Evolutionary conservation across 768 basidiomycete genomes (phyloP).

Genomic region (Ramaria sp.): DNA sequence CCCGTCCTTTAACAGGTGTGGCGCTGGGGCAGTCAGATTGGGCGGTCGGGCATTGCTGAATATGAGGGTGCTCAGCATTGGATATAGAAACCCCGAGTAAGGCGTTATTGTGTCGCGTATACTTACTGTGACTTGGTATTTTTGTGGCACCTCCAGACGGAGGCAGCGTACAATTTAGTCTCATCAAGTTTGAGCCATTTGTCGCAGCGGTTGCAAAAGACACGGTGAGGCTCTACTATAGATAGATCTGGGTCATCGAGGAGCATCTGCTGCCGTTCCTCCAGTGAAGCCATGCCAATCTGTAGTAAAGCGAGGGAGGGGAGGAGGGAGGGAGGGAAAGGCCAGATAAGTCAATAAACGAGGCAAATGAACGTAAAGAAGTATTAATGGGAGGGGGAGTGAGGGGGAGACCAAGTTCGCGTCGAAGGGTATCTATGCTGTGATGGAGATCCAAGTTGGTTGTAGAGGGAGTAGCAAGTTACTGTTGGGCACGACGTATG

Average conservation of each 20-base stretch:
- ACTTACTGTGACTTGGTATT: constrained; percentile 9
- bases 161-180: constrained; percentile 9
- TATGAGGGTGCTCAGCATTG: too few species aligned
- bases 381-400: neutral
- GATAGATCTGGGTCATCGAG: constrained; percentile 66
- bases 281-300: neutral
- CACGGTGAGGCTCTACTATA: constrained; percentile 50
- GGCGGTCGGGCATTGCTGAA: neutral
- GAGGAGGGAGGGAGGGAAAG: neutral
- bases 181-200: constrained; percentile 30
- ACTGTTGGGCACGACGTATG: too few species aligned
- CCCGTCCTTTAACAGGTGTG: neutral
- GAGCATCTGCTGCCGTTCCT: constrained; percentile 57
- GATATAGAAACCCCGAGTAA: neutral
- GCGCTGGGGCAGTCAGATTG: neutral
- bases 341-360: neutral
- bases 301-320: neutral
- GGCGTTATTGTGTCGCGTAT: neutral
- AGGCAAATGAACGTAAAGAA: neutral
- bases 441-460: neutral
- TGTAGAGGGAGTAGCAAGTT: too few species aligned
- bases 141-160: constrained; percentile 8
- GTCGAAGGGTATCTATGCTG: neutral
- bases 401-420: neutral
- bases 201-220: constrained; percentile 7